A percentile compares a stretch with the other conserved stretches of the same genome.
phyloP scores from a whole-genome alignment of 2,329 filamentous ascomycete species.

The Alternaria angustiovoidea region DNA sequence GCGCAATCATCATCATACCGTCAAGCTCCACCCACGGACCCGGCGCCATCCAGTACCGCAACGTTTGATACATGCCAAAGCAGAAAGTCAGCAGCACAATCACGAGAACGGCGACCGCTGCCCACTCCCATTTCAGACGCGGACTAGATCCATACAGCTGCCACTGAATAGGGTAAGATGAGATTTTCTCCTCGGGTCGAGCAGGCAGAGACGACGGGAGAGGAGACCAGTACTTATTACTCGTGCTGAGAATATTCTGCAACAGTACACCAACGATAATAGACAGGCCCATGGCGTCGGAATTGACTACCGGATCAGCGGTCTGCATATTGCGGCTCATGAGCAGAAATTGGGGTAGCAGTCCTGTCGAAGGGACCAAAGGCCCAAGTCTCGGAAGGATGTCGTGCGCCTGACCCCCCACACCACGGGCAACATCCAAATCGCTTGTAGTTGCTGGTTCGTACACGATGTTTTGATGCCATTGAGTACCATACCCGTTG shows the following conservation, averaged over 20 bases:
- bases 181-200: neutral
- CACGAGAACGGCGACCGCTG: conserved; percentile 3
- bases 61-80: neutral
- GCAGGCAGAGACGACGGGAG: conserved; percentile 4
- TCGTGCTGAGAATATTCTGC: conserved; percentile 13
- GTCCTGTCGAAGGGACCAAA: neutral
- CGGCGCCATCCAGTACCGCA: conserved; percentile 9
- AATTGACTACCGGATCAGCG: neutral
- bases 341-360: conserved; percentile 1
- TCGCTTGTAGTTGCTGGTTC: neutral
- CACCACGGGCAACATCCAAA: neutral
- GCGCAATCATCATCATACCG: conserved; percentile 13
- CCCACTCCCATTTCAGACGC: conserved; percentile 10
- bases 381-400: neutral
- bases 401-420: neutral
- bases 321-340: conserved; percentile 2
- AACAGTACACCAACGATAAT: conserved; percentile 1
- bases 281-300: conserved; percentile 10
- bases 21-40: conserved; percentile 4
- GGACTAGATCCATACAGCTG: conserved; percentile 15
- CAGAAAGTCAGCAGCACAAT: neutral
- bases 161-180: conserved; percentile 15
- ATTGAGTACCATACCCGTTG: neutral
- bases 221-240: conserved; percentile 8
- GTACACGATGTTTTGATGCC: neutral